These are phyloP conservation scores for Solidago caesia DNA, from an alignment of 129 eudicot species.

Conservation along the genomic window DNA sequence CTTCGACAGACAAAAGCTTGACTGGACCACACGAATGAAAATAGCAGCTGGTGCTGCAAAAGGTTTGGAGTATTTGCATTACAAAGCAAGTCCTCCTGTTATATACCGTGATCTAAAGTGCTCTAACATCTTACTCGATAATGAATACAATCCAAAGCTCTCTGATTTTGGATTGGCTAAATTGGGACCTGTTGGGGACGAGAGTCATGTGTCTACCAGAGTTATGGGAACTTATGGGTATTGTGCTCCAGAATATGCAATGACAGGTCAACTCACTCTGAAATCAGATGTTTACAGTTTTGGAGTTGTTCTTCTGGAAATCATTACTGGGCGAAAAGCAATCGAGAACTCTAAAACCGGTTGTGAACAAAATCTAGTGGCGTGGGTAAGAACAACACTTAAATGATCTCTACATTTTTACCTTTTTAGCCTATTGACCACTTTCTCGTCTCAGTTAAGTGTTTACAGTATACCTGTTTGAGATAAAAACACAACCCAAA, in stretches of 20 bases:
- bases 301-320: conserved; percentile 42
- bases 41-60: conserved; percentile 79
- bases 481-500: too few relatives aligned
- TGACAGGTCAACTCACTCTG: conserved; percentile 40
- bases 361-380: conserved; percentile 36
- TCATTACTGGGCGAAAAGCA: conserved; percentile 39
- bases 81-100: conserved; percentile 68
- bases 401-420: background rate
- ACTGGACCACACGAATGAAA: conserved; percentile 72
- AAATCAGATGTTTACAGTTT: conserved; percentile 40
- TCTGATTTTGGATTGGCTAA: conserved; percentile 45
- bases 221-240: conserved; percentile 52
- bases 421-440: too few relatives aligned
- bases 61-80: conserved; percentile 68
- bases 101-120: conserved; percentile 73
- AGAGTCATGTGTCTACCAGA: conserved; percentile 38
- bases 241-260: conserved; percentile 59
- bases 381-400: conserved; percentile 31
- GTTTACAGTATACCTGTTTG: background rate
- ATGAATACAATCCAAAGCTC: conserved; percentile 34
- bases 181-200: conserved; percentile 38
- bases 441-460: background rate
- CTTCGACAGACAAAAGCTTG: conserved; percentile 48
- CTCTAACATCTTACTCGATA: conserved; percentile 62
- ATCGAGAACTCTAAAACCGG: conserved; percentile 30